Conservation (phyloP, 164 flowering plant genomes). For the Pachysandra terminalis region DNA sequence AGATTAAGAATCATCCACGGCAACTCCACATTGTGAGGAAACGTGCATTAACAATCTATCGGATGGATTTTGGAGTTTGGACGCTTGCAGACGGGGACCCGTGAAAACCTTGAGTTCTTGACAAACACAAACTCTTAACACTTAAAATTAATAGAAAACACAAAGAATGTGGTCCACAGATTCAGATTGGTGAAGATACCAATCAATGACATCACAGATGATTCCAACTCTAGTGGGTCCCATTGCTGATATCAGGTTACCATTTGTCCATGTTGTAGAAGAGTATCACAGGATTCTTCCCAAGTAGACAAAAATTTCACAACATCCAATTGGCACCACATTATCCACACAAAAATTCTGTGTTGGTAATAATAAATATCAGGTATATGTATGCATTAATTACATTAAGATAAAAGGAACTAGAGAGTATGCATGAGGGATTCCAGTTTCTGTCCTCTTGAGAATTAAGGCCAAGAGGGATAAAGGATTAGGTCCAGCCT, state of each 20-base stretch:
- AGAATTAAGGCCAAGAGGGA: not conserved
- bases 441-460: not conserved
- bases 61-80: not conserved
- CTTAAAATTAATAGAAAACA: not conserved
- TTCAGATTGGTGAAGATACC: not conserved
- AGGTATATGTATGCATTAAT: not conserved
- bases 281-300: not conserved
- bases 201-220: not conserved
- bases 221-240: conserved; percentile 4
- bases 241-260: not conserved
- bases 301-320: conserved; percentile 2
- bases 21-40: not conserved
- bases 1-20: too few relatives aligned
- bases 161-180: not conserved
- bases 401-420: not conserved
- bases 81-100: not conserved
- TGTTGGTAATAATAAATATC: not conserved
- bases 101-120: too few relatives aligned
- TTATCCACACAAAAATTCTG: not conserved
- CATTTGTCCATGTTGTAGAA: conserved; percentile 2
- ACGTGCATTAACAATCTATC: not conserved
- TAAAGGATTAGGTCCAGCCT: not conserved
- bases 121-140: too few relatives aligned
- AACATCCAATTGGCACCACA: conserved; percentile 8
- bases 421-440: not conserved